Conservation (phyloP, 805 yeast species). For the Metschnikowia baotianmanensis region DNA sequence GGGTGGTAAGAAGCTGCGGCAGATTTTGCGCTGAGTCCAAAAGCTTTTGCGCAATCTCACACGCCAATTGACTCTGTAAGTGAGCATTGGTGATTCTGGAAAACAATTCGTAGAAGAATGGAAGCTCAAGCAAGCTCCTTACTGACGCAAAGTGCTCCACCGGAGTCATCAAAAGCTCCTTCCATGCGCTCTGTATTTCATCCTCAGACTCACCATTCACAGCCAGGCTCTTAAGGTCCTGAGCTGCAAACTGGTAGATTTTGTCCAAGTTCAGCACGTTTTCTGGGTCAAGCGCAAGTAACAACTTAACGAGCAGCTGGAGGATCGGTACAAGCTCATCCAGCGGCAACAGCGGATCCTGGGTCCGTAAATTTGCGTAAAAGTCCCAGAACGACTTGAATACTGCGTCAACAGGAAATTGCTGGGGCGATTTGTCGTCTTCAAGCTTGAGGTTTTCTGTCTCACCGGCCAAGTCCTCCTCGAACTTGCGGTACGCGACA, state of each 20-base stretch:
- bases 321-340: constrained; percentile 64
- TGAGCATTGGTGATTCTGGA: constrained; percentile 47
- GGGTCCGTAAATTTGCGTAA: constrained; percentile 50
- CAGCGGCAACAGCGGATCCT: constrained; percentile 64
- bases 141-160: constrained; percentile 42
- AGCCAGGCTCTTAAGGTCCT: constrained; percentile 24
- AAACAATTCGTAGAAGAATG: constrained; percentile 52
- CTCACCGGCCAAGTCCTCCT: constrained; percentile 25
- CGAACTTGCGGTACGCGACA: constrained; percentile 43
- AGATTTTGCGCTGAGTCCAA: constrained; percentile 32
- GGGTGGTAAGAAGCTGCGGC: constrained; percentile 26
- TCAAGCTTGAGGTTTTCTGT: constrained; percentile 1
- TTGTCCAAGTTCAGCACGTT: constrained; percentile 58
- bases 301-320: constrained; percentile 61
- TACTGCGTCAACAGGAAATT: constrained; percentile 29
- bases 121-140: constrained; percentile 41
- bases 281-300: constrained; percentile 64
- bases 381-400: constrained; percentile 69
- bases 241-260: constrained; percentile 56
- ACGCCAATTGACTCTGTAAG: constrained; percentile 57
- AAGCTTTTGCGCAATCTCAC: constrained; percentile 59
- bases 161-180: constrained; percentile 48
- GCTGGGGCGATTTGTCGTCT: background rate
- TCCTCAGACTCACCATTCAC: constrained; percentile 7
- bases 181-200: constrained; percentile 36